Evolutionary conservation across 495 filamentous ascomycete genomes (phyloP).

Genomic region (Lentithecium fluviatile): DNA sequence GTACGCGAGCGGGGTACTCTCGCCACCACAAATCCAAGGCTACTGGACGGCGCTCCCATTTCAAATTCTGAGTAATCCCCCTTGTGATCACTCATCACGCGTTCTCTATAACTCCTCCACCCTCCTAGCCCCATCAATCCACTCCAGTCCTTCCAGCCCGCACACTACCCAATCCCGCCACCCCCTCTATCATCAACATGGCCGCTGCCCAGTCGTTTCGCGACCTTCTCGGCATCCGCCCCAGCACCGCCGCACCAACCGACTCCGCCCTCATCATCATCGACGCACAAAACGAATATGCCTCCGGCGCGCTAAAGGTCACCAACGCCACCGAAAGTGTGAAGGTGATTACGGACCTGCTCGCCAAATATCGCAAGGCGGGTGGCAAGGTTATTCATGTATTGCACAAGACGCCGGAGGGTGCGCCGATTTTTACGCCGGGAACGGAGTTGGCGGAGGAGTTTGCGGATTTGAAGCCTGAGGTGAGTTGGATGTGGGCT

Average conservation of each 20-base stretch:
- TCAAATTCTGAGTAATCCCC: too few species aligned
- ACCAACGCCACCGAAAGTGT: slow-evolving; percentile 50
- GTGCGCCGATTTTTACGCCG: slow-evolving; percentile 62
- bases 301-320: slow-evolving; percentile 52
- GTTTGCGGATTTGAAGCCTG: slow-evolving; percentile 52
- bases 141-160: too few species aligned
- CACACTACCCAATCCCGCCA: too few species aligned
- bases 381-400: slow-evolving; percentile 58
- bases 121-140: too few species aligned
- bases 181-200: slow-evolving; percentile 15
- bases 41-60: too few species aligned
- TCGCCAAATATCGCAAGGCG: slow-evolving; percentile 52
- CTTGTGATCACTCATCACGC: too few species aligned
- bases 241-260: slow-evolving; percentile 50
- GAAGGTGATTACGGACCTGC: slow-evolving; percentile 50
- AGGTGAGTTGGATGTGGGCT: too few species aligned
- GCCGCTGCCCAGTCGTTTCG: slow-evolving; percentile 51
- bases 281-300: slow-evolving; percentile 66
- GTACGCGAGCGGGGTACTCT: too few species aligned
- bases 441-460: slow-evolving; percentile 53
- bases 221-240: slow-evolving; percentile 48
- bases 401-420: slow-evolving; percentile 53
- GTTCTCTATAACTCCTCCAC: too few species aligned
- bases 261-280: slow-evolving; percentile 62
- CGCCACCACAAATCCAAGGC: too few species aligned